Evolutionary conservation across 1,284 basidiomycete species (phyloP).

Genomic region (Melampsora americana): DNA sequence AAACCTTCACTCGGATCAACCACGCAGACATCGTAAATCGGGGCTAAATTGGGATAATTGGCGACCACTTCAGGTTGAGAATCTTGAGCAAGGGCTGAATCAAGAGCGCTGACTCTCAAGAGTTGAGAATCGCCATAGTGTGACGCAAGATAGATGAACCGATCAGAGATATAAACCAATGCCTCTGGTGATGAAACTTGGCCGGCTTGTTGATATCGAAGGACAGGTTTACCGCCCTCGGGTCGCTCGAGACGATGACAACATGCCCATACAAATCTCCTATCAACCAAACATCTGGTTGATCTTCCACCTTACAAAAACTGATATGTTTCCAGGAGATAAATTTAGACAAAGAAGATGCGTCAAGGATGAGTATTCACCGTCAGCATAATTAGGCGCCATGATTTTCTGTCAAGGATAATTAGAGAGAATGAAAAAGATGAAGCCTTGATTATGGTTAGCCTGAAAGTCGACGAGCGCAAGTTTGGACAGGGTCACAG

Average conservation of each 20-base stretch:
- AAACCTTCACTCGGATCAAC: constrained; percentile 8
- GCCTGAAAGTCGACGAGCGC: too few relatives aligned
- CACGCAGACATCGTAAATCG: constrained; percentile 26
- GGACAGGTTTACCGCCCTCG: background rate
- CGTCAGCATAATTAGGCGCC: too few relatives aligned
- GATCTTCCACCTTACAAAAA: constrained; percentile 23
- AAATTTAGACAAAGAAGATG: too few relatives aligned
- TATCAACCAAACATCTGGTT: constrained; percentile 24
- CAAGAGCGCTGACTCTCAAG: constrained; percentile 3
- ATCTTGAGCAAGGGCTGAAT: background rate
- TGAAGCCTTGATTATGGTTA: too few relatives aligned
- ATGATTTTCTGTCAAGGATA: too few relatives aligned
- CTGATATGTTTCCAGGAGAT: constrained; percentile 2
- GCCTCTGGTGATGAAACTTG: constrained; percentile 34
- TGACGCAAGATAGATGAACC: constrained; percentile 33
- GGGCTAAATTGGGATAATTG: constrained; percentile 24
- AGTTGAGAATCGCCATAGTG: constrained; percentile 40
- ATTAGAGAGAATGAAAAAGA: too few relatives aligned
- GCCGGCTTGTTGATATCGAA: constrained; percentile 4
- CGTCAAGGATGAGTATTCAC: too few relatives aligned
- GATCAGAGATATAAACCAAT: constrained; percentile 24
- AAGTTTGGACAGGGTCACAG: background rate
- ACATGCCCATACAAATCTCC: constrained; percentile 32
- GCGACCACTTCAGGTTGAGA: constrained; percentile 12
- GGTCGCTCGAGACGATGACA: constrained; percentile 3